A percentile compares a stretch with the other conserved stretches of the same genome.
Evolutionary conservation across 1,284 basidiomycete species (phyloP).

Genomic region (Puccinia brachypodii): DNA sequence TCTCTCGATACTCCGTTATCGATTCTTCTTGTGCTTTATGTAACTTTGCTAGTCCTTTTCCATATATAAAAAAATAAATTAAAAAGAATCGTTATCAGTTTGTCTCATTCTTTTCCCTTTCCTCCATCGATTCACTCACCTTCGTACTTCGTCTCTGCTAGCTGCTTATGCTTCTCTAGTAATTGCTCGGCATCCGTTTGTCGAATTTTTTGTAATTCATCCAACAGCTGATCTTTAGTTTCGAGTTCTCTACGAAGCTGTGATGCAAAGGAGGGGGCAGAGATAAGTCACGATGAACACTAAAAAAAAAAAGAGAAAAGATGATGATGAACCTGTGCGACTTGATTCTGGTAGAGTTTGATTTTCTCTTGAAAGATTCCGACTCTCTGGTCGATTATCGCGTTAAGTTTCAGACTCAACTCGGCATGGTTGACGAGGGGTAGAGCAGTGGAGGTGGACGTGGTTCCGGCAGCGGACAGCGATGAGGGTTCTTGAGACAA

Average conservation of each 20-base stretch:
- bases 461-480: background rate
- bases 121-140: background rate
- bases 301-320: background rate
- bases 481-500: constrained; percentile 24
- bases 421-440: background rate
- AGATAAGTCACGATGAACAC: background rate
- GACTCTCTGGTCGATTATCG: constrained; percentile 18
- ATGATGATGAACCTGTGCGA: background rate
- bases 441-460: background rate
- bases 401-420: background rate
- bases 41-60: background rate
- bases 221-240: constrained; percentile 30
- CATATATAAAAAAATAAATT: background rate
- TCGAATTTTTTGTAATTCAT: constrained; percentile 31
- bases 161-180: constrained; percentile 20
- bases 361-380: constrained; percentile 23
- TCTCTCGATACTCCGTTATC: background rate
- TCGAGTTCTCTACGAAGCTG: constrained; percentile 31
- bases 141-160: constrained; percentile 10
- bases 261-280: background rate
- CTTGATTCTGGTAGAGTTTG: constrained; percentile 8
- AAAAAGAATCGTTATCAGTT: background rate
- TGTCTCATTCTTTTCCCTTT: background rate
- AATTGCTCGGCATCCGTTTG: constrained; percentile 29
- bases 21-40: background rate